Evolutionary conservation across 2,329 filamentous ascomycete species (phyloP), one percentile per base, ranked within the genome.

Genomic region (Kalaharituber pfeilii): DNA sequence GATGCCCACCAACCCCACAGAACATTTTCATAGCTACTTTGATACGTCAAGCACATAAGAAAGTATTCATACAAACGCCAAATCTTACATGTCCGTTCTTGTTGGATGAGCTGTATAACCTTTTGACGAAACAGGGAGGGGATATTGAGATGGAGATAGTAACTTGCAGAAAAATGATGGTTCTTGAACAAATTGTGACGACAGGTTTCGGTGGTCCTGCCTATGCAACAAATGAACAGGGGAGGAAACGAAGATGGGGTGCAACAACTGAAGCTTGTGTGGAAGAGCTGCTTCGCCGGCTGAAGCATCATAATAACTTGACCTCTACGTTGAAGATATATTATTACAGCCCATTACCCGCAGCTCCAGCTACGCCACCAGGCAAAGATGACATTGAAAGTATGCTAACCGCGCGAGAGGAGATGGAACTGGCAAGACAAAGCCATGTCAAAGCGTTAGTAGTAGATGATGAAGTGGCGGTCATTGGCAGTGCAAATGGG

Each of bases 401-500:
- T 36, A 45, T 63, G 66, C 50, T 51, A 55, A 54, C 13, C 57
- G 61, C 22, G 51, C 64, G 54, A 65, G 65, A 59, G 26, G 62
- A 64, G 49, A 53, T n/a, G 62, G 65, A 65, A 18, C 79, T 36
- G 20, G 82, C 84, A 0, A 77, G 82, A 2, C 80, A 86, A 52
- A 81, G 79, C 3, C 86, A 93, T 68, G 71, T 89, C 55, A 93
- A 93, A 67, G 73, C 87, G 64, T 82, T 78, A 0, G 73, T 87
- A 53, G 75, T 89, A 2, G 86, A 93, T 65, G 72, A 72, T 1
- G 72, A 79, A 57, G 77, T 79, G 20, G 71, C 81, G 1, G 72
- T 91, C 0, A 69, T 91, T 2, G 86, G 86, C 0, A 88, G 83
- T 18, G 85, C 84, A 1, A 93, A 93, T 65, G 78, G 88, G 73